A percentile compares a stretch with the other conserved stretches of the same genome.
phyloP scores from a whole-genome alignment of 2,329 filamentous ascomycete species.

The Tolypocladium ovalisporum region DNA sequence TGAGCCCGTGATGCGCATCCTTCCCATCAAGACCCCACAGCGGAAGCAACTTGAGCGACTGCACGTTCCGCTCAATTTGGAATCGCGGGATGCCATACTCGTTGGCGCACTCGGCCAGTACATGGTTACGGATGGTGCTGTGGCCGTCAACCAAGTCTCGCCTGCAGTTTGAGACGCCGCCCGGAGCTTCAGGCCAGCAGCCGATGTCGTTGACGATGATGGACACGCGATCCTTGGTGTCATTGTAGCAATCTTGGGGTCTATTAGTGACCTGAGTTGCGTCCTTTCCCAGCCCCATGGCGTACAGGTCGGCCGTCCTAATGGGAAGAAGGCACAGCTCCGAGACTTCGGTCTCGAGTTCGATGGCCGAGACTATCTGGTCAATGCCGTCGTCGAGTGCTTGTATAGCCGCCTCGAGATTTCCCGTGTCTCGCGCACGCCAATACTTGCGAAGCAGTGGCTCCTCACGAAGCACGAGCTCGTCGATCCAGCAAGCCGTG shows the following conservation, averaged over 20 bases:
- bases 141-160: slow-evolving; percentile 44
- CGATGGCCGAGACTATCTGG: slow-evolving; percentile 24
- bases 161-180: slow-evolving; percentile 43
- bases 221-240: slow-evolving; percentile 35
- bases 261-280: slow-evolving; percentile 26
- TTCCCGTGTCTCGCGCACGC: slow-evolving; percentile 29
- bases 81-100: slow-evolving; percentile 44
- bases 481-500: slow-evolving; percentile 37
- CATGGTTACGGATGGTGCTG: slow-evolving; percentile 41
- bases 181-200: slow-evolving; percentile 41
- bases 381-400: slow-evolving; percentile 27
- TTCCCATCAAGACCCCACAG: slow-evolving; percentile 44
- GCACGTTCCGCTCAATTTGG: slow-evolving; percentile 43
- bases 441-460: slow-evolving; percentile 33
- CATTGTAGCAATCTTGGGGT: slow-evolving; percentile 29
- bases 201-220: slow-evolving; percentile 41
- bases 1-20: slow-evolving; percentile 40
- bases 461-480: slow-evolving; percentile 34
- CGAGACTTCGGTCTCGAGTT: slow-evolving; percentile 25
- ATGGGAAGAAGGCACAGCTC: slow-evolving; percentile 26
- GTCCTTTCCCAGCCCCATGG: slow-evolving; percentile 30
- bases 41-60: slow-evolving; percentile 41
- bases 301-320: slow-evolving; percentile 26
- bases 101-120: slow-evolving; percentile 42
- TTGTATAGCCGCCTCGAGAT: slow-evolving; percentile 28